Percentiles rank a stretch among this genome's conserved stretches.
Evolutionary conservation across 2,329 filamentous ascomycete genomes (phyloP).

Genomic region (Aspergillus pseudoterreus): DNA sequence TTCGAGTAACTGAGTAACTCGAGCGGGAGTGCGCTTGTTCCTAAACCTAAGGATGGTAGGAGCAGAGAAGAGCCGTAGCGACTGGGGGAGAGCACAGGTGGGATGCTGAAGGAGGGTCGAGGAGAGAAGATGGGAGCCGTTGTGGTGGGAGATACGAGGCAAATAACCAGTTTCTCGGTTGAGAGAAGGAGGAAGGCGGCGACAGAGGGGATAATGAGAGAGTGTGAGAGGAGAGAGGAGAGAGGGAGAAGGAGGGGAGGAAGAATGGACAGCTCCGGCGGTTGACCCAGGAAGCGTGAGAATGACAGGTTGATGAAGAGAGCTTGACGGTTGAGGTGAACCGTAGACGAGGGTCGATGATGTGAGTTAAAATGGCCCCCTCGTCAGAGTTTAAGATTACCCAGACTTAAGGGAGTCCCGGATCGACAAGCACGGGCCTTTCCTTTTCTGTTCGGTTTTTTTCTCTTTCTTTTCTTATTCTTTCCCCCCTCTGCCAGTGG

Average conservation of each 20-base stretch:
- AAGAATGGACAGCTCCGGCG: slow-evolving; percentile 5
- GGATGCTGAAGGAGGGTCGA: too few relatives aligned
- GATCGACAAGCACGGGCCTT: slow-evolving; percentile 25
- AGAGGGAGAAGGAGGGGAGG: slow-evolving; percentile 11
- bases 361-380: slow-evolving; percentile 17
- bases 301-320: slow-evolving; percentile 19
- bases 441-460: slow-evolving; percentile 1
- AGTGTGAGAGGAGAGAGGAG: background rate
- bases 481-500: background rate
- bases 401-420: slow-evolving; percentile 24
- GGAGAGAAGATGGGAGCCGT: too few relatives aligned
- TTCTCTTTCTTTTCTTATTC: background rate
- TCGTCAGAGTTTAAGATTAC: slow-evolving; percentile 22
- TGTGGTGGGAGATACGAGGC: too few relatives aligned
- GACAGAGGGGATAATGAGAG: background rate
- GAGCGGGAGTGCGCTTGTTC: background rate
- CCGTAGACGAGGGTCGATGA: slow-evolving; percentile 18
- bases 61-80: too few relatives aligned
- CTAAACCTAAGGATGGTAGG: background rate
- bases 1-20: slow-evolving; percentile 9
- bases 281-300: slow-evolving; percentile 7
- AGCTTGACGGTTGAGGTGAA: slow-evolving; percentile 13
- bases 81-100: too few relatives aligned
- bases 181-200: background rate
- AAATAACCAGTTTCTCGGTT: too few relatives aligned